These are phyloP conservation scores for Aegilops tauschii DNA, from an alignment of 176 grass and related monocot species.

Conservation along the genomic window DNA sequence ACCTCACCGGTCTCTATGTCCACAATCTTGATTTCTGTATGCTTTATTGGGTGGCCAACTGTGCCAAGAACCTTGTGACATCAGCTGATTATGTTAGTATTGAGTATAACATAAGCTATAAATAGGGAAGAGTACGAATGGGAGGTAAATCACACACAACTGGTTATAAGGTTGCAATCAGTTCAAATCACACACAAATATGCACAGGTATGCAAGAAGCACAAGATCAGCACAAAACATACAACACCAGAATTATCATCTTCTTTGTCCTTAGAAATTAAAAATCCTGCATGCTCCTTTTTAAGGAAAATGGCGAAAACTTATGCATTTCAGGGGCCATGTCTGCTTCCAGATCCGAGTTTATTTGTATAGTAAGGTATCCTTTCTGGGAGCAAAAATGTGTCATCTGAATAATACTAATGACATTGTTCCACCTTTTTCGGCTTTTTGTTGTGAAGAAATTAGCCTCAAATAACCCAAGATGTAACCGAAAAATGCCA, in stretches of 20 bases:
- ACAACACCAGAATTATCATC: not conserved
- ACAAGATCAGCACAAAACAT: not conserved
- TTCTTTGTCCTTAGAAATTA: not conserved
- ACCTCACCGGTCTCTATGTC: conserved; percentile 58
- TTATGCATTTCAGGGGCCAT: not conserved
- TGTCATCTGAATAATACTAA: not conserved
- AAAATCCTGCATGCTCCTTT: not conserved
- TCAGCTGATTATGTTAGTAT: conserved; percentile 13
- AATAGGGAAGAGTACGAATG: not conserved
- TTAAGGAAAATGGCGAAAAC: not conserved
- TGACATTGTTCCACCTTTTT: not conserved
- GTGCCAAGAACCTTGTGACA: conserved; percentile 85
- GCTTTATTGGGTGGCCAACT: conserved; percentile 70
- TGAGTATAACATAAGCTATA: conserved; percentile 13
- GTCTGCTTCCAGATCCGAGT: not conserved
- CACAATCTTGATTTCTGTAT: conserved; percentile 80
- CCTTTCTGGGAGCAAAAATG: not conserved
- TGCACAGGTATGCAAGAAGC: not conserved
- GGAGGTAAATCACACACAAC: not conserved
- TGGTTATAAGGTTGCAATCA: not conserved
- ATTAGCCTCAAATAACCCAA: not conserved
- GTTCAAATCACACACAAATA: not conserved
- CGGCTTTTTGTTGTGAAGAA: not conserved
- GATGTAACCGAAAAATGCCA: too few relatives aligned
- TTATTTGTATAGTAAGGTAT: conserved; percentile 11